Percentiles rank a stretch among this genome's conserved stretches.
These are phyloP conservation scores for Groenewaldozyma tartarivorans DNA, from an alignment of 805 yeast species.

Conservation along the genomic window DNA sequence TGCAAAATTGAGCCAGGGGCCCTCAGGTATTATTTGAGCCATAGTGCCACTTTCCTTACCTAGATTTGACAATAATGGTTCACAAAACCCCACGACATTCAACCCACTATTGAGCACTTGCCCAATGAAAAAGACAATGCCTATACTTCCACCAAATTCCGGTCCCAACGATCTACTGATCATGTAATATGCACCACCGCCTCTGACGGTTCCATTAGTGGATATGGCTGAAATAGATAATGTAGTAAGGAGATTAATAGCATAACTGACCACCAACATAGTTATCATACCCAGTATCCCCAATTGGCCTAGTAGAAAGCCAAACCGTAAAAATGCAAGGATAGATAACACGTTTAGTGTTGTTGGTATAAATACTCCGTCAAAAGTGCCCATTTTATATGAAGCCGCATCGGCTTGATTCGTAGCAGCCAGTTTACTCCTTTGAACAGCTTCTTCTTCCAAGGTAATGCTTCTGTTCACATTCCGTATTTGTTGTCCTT, in stretches of 20 bases:
- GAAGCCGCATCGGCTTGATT: conserved; percentile 3
- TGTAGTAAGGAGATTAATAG: conserved; percentile 76
- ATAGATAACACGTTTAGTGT: conserved; percentile 87
- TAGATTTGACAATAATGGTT: conserved; percentile 76
- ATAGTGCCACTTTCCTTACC: conserved; percentile 53
- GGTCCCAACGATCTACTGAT: conserved; percentile 92
- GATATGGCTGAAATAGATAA: conserved; percentile 90
- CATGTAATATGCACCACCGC: conserved; percentile 99
- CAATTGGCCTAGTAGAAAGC: conserved; percentile 90
- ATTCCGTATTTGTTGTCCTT: background rate
- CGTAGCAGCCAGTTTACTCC: background rate
- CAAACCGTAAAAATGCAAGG: conserved; percentile 90
- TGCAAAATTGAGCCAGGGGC: conserved; percentile 54
- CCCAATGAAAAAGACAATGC: conserved; percentile 87
- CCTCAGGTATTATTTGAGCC: conserved; percentile 51
- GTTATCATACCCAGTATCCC: conserved; percentile 74
- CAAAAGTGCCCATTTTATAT: conserved; percentile 64
- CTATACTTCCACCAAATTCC: conserved; percentile 97
- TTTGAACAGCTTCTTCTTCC: conserved; percentile 6
- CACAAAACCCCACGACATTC: conserved; percentile 92
- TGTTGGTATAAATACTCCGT: conserved; percentile 91
- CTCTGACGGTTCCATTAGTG: conserved; percentile 93
- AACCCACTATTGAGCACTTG: conserved; percentile 80
- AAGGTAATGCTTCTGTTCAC: conserved; percentile 11
- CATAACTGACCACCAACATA: conserved; percentile 61